phyloP scores from a whole-genome alignment of 495 filamentous ascomycete genomes.

The Lasiosphaeria hispida region DNA sequence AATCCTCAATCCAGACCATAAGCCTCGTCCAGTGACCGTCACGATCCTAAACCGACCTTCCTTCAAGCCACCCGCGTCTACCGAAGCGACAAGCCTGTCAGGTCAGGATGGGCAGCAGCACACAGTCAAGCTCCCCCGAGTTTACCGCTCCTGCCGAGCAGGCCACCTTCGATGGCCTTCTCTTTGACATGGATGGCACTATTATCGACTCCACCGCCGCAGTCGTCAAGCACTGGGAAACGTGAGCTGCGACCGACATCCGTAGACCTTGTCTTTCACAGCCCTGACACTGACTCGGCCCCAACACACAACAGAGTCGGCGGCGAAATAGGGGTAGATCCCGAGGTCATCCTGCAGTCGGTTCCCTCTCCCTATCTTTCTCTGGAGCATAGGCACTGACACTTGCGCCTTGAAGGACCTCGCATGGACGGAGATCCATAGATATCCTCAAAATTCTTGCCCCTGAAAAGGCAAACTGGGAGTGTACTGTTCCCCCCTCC shows the following conservation, averaged over 20 bases:
- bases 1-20: too few species aligned
- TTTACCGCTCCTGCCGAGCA: conserved; percentile 49
- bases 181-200: conserved; percentile 92
- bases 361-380: not conserved
- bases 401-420: conserved; percentile 48
- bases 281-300: conserved; percentile 7
- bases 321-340: conserved; percentile 77
- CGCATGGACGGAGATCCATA: conserved; percentile 83
- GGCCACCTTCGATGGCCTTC: conserved; percentile 68
- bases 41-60: not conserved
- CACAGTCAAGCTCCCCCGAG: not conserved
- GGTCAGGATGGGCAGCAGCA: conserved; percentile 23
- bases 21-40: too few species aligned
- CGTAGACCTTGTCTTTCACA: not conserved
- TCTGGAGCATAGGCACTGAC: not conserved
- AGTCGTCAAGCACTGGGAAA: conserved; percentile 89
- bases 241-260: conserved; percentile 48
- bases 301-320: conserved; percentile 58
- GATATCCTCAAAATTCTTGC: conserved; percentile 74
- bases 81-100: not conserved
- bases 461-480: conserved; percentile 81
- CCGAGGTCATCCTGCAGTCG: conserved; percentile 68
- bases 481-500: conserved; percentile 62
- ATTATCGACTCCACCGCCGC: conserved; percentile 79
- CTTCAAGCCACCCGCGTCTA: not conserved